phyloP scores from a whole-genome alignment of 1,284 basidiomycete genomes.

The Pascua sp. region DNA sequence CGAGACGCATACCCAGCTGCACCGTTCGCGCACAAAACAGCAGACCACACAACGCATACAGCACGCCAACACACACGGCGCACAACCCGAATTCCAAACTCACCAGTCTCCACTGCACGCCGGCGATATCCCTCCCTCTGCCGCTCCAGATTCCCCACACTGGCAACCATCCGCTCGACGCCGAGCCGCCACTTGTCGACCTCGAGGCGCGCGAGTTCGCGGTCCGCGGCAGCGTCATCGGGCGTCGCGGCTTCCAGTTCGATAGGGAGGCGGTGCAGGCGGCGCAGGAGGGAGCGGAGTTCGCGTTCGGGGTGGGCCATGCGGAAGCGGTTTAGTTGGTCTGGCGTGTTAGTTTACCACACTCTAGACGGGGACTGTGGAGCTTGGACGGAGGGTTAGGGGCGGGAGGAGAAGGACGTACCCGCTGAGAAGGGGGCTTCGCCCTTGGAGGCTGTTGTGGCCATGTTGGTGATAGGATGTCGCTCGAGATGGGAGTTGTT shows the following conservation, averaged over 20 bases:
- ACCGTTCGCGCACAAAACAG: too few species aligned
- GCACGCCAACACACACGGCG: too few species aligned
- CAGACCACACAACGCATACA: too few species aligned
- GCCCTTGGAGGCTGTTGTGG: neutral
- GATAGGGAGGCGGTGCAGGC: constrained; percentile 31
- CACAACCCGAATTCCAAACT: constrained; percentile 2
- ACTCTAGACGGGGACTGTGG: too few species aligned
- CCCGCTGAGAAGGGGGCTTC: constrained; percentile 3
- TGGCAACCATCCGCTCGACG: constrained; percentile 35
- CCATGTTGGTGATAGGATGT: neutral
- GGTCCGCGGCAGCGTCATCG: neutral
- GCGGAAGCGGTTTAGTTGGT: constrained; percentile 40
- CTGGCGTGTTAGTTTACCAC: constrained; percentile 7
- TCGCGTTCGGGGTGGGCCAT: constrained; percentile 41
- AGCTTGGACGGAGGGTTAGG: neutral
- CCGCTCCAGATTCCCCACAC: constrained; percentile 30
- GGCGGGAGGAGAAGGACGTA: neutral
- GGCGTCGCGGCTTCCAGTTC: neutral
- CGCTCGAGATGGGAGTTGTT: too few species aligned
- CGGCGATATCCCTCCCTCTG: constrained; percentile 28
- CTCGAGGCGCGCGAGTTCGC: constrained; percentile 27
- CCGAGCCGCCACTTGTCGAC: constrained; percentile 33
- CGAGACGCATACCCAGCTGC: neutral
- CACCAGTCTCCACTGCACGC: constrained; percentile 33
- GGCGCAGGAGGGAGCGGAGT: constrained; percentile 29